phyloP scores from a whole-genome alignment of 2,329 filamentous ascomycete species.

The Lizonia empirigonia region DNA sequence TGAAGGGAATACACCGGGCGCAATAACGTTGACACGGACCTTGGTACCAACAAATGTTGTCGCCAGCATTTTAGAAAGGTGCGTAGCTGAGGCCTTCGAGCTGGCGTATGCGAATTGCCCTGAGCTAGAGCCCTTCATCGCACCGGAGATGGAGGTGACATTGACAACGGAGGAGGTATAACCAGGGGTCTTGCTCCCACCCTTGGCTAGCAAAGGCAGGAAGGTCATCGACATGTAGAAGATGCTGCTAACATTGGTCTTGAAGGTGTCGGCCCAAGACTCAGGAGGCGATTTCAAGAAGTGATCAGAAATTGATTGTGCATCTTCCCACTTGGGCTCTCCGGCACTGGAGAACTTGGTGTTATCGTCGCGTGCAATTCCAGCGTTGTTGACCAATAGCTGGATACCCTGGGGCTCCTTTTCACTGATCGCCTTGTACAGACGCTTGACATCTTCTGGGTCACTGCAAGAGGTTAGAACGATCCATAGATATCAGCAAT shows the following conservation, averaged over 20 bases:
- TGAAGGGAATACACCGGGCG: slow-evolving; percentile 52
- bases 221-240: slow-evolving; percentile 63
- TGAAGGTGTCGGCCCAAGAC: slow-evolving; percentile 57
- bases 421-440: slow-evolving; percentile 49
- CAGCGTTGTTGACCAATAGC: slow-evolving; percentile 61
- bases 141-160: slow-evolving; percentile 58
- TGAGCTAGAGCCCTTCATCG: slow-evolving; percentile 55
- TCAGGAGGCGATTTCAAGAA: slow-evolving; percentile 56
- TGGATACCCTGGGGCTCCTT: slow-evolving; percentile 61
- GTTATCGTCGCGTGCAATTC: slow-evolving; percentile 58
- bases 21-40: slow-evolving; percentile 53
- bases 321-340: slow-evolving; percentile 55
- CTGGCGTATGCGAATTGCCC: slow-evolving; percentile 61
- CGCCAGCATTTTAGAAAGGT: slow-evolving; percentile 54
- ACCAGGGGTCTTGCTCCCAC: slow-evolving; percentile 52
- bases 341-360: slow-evolving; percentile 57
- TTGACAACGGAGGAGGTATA: slow-evolving; percentile 61
- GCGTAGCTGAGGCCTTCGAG: slow-evolving; percentile 57
- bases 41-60: slow-evolving; percentile 52
- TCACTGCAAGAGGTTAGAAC: slow-evolving; percentile 38
- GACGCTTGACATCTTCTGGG: slow-evolving; percentile 55
- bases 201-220: slow-evolving; percentile 60
- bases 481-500: background rate
- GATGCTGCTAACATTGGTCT: slow-evolving; percentile 57
- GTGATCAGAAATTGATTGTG: slow-evolving; percentile 57